These are phyloP conservation scores for Lactarius evosmus DNA, from an alignment of 768 basidiomycete species.

Conservation along the genomic window DNA sequence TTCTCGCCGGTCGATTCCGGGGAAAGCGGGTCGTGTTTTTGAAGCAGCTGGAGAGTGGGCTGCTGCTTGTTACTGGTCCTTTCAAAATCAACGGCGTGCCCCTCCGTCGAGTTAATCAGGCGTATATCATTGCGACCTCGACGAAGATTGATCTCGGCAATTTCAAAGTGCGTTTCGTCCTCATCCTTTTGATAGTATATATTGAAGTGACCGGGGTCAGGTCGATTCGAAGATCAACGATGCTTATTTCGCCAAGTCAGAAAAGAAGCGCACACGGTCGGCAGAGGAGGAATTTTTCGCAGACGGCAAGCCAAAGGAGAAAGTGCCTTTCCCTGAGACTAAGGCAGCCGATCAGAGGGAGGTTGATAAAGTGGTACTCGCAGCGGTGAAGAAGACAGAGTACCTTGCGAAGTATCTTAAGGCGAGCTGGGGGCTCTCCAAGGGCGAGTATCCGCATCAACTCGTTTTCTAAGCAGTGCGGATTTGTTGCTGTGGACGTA, in stretches of 20 bases:
- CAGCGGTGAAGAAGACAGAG: slow-evolving; percentile 86
- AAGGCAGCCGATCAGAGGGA: slow-evolving; percentile 91
- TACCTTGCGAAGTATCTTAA: slow-evolving; percentile 91
- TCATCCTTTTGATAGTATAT: slow-evolving; percentile 11
- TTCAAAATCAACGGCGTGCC: slow-evolving; percentile 99
- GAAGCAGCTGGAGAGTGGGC: slow-evolving; percentile 90
- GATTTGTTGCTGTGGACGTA: slow-evolving; percentile 25
- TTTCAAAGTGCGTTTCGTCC: slow-evolving; percentile 59
- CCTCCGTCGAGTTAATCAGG: slow-evolving; percentile 95
- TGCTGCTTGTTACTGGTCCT: slow-evolving; percentile 94
- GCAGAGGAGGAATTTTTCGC: slow-evolving; percentile 98
- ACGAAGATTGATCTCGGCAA: slow-evolving; percentile 82
- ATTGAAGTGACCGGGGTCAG: slow-evolving; percentile 39
- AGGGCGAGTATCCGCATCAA: slow-evolving; percentile 96
- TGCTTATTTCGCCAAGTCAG: slow-evolving; percentile 85
- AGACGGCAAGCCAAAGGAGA: slow-evolving; percentile 87
- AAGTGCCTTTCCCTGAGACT: slow-evolving; percentile 80
- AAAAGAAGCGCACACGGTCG: slow-evolving; percentile 63
- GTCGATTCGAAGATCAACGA: slow-evolving; percentile 90
- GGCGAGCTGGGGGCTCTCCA: slow-evolving; percentile 89
- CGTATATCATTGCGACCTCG: slow-evolving; percentile 97
- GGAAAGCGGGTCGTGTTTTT: slow-evolving; percentile 98
- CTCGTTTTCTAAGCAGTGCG: slow-evolving; percentile 65
- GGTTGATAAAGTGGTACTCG: slow-evolving; percentile 73
- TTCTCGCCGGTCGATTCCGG: slow-evolving; percentile 95